These are phyloP conservation scores for Eucalyptus viminalis DNA, from an alignment of 345 rosid genomes.

Conservation along the genomic window DNA sequence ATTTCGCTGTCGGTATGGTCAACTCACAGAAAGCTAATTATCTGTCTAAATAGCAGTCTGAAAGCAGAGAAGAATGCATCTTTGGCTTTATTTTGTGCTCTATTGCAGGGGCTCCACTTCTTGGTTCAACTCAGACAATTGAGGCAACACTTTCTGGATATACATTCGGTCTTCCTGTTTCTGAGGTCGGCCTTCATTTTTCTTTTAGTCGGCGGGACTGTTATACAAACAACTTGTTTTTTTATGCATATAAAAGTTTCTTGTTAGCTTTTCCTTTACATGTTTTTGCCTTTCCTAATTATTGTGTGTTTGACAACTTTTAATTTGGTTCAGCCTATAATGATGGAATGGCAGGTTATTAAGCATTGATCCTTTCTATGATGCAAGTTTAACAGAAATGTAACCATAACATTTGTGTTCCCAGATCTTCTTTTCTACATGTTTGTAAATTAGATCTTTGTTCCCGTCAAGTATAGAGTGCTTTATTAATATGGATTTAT, in stretches of 20 bases:
- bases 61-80: neutral
- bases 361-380: neutral
- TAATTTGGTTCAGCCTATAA: neutral
- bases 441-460: neutral
- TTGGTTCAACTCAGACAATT: slow-evolving; percentile 76
- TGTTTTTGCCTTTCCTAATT: neutral
- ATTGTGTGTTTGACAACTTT: neutral
- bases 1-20: slow-evolving; percentile 84
- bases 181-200: slow-evolving; percentile 64
- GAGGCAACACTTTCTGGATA: slow-evolving; percentile 76
- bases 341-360: neutral
- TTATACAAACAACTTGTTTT: neutral
- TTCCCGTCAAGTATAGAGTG: neutral
- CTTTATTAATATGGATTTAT: neutral
- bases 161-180: slow-evolving; percentile 88
- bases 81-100: neutral
- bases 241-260: neutral
- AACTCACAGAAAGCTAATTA: neutral
- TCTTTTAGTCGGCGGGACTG: neutral
- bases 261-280: neutral
- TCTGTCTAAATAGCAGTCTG: neutral
- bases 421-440: neutral
- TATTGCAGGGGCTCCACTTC: slow-evolving; percentile 84
- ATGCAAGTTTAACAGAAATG: neutral
- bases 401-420: neutral